These are phyloP conservation scores for Termitomyces sp. DNA, from an alignment of 768 basidiomycete genomes.

Conservation along the genomic window DNA sequence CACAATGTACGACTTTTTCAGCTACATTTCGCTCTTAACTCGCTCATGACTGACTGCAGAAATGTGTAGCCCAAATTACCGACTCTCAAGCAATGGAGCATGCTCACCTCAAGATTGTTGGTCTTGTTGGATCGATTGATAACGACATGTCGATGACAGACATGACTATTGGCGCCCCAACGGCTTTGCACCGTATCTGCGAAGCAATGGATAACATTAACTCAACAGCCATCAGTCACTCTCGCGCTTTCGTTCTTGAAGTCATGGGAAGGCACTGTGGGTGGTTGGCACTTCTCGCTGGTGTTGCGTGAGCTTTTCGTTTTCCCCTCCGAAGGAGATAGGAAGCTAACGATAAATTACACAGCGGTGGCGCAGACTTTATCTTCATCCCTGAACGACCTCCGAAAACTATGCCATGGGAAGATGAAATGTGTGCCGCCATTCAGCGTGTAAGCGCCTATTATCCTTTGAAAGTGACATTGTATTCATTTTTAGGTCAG, in stretches of 20 bases:
- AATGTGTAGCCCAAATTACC: slow-evolving; percentile 61
- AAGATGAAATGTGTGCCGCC: slow-evolving; percentile 84
- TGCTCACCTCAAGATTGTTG: slow-evolving; percentile 90
- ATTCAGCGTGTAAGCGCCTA: slow-evolving; percentile 63
- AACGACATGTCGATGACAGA: slow-evolving; percentile 99
- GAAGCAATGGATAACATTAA: slow-evolving; percentile 98
- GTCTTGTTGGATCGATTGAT: slow-evolving; percentile 98
- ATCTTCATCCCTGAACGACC: slow-evolving; percentile 97
- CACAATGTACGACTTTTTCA: slow-evolving; percentile 44
- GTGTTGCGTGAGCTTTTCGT: slow-evolving; percentile 62
- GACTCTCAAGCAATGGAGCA: slow-evolving; percentile 66
- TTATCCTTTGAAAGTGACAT: background rate
- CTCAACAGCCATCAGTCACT: slow-evolving; percentile 93
- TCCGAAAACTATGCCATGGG: slow-evolving; percentile 77
- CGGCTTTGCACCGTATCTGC: slow-evolving; percentile 96
- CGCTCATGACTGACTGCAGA: background rate
- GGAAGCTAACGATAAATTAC: background rate
- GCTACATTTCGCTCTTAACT: background rate
- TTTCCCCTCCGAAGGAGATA: background rate
- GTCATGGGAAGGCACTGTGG: slow-evolving; percentile 99
- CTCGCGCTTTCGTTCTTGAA: slow-evolving; percentile 95
- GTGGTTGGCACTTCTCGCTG: slow-evolving; percentile 93
- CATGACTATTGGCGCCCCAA: slow-evolving; percentile 94
- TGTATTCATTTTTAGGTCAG: slow-evolving; percentile 34
- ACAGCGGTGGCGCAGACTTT: slow-evolving; percentile 89